A percentile compares a stretch with the other conserved stretches of the same genome.
phyloP scores from a whole-genome alignment of 2,329 filamentous ascomycete genomes.

The Fusarium concolor region DNA sequence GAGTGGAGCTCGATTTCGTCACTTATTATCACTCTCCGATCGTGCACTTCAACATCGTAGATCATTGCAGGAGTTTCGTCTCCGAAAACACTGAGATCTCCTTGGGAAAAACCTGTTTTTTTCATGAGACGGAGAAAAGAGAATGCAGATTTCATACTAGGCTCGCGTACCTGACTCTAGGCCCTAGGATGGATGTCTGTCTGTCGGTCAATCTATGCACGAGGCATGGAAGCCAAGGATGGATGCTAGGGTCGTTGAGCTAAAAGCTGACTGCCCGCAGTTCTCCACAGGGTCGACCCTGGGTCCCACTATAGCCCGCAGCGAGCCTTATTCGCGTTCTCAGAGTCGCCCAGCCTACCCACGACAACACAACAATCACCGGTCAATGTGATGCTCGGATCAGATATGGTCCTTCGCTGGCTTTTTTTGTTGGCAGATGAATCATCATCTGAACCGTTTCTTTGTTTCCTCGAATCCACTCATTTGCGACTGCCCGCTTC shows the following conservation, averaged over 20 bases:
- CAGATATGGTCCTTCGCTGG: slow-evolving; percentile 26
- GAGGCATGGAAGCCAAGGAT: slow-evolving; percentile 1
- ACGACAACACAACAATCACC: not conserved
- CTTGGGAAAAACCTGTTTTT: not conserved
- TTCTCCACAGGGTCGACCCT: slow-evolving; percentile 21
- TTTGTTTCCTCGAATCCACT: slow-evolving; percentile 26
- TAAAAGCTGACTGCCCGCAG: slow-evolving; percentile 26
- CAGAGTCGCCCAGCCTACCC: not conserved
- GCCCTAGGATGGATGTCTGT: not conserved
- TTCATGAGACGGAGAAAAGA: not conserved
- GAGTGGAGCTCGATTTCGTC: slow-evolving; percentile 15
- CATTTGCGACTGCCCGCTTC: not conserved
- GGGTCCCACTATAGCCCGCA: slow-evolving; percentile 8
- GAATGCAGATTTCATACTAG: not conserved
- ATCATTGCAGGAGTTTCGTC: not conserved
- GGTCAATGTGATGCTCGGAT: slow-evolving; percentile 26
- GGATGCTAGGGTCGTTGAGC: not conserved
- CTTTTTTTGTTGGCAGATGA: not conserved
- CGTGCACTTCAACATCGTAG: not conserved
- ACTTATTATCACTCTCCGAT: not conserved
- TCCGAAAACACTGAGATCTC: not conserved
- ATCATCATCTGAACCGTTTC: slow-evolving; percentile 6
- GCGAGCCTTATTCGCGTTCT: slow-evolving; percentile 15
- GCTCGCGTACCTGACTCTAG: slow-evolving; percentile 29
- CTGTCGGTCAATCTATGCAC: slow-evolving; percentile 9